Conservation (phyloP, 441 rosid species). For the Isatis lusitanica region DNA sequence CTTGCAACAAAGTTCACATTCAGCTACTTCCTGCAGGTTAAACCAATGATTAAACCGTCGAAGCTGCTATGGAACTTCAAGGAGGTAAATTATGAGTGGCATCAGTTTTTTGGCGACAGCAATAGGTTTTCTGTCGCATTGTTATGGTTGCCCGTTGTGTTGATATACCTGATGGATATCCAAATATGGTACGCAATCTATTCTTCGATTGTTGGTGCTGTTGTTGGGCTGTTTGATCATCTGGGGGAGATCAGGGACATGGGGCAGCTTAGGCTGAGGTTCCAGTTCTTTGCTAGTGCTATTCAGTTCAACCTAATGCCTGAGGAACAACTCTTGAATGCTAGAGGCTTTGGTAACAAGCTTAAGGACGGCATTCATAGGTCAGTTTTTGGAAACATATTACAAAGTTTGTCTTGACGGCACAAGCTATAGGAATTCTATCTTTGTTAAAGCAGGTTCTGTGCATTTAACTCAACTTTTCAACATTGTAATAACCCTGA, state of each 20-base stretch:
- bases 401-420: not conserved
- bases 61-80: conserved; percentile 46
- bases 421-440: not conserved
- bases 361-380: conserved; percentile 75
- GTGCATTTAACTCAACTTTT: not conserved
- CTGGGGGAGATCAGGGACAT: conserved; percentile 91
- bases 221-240: conserved; percentile 78
- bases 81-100: conserved; percentile 64
- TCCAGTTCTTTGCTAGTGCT: conserved; percentile 90
- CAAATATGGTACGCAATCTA: conserved; percentile 87
- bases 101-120: conserved; percentile 50
- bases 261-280: conserved; percentile 82
- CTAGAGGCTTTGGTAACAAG: conserved; percentile 70
- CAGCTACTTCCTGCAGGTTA: conserved; percentile 85
- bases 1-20: conserved; percentile 73
- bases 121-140: conserved; percentile 73
- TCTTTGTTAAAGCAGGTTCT: not conserved
- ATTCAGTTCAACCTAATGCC: conserved; percentile 94
- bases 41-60: conserved; percentile 75
- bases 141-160: conserved; percentile 86
- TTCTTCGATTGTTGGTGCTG: conserved; percentile 78
- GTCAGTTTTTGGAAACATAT: conserved; percentile 21
- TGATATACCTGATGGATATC: conserved; percentile 83
- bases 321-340: conserved; percentile 78
- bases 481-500: conserved; percentile 19